A percentile compares a stretch with the other conserved stretches of the same genome.
These are phyloP conservation scores for Tetraselmis chui DNA, from an alignment of 139 green algal species.

Conservation along the genomic window DNA sequence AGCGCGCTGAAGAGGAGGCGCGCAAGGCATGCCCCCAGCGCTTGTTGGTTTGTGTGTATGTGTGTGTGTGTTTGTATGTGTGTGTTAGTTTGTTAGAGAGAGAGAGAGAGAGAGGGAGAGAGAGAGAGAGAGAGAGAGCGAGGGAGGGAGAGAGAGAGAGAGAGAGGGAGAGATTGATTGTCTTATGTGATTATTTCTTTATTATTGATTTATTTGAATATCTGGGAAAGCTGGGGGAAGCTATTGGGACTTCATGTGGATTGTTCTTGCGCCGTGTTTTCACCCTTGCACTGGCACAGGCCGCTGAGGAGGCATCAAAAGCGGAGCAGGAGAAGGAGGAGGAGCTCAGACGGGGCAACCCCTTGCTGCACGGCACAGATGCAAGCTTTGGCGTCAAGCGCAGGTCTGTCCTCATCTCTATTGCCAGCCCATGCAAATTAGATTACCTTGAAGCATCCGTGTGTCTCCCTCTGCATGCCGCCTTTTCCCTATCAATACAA, in stretches of 20 bases:
- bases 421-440: no score
- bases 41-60: no score
- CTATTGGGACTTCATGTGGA: constrained; percentile 5
- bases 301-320: constrained; percentile 17
- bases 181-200: constrained; percentile 16
- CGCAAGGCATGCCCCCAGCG: constrained; percentile 27
- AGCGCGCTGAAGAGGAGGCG: constrained; percentile 66
- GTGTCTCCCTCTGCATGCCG: no score
- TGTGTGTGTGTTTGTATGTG: no score
- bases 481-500: no score
- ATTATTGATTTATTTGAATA: constrained; percentile 1
- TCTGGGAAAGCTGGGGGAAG: constrained; percentile 1
- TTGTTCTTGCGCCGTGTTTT: neutral
- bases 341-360: constrained; percentile 83
- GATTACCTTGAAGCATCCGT: no score
- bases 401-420: no score
- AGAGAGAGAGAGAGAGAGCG: no score
- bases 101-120: no score
- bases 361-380: constrained; percentile 56
- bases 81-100: no score
- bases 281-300: constrained; percentile 1
- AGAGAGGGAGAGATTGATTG: no score
- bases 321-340: constrained; percentile 48
- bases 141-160: no score
- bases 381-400: constrained; percentile 52